Base-by-base conservation (phyloP, 2,329 filamentous ascomycete genomes). In the Pseudocercospora macadamiae region DNA sequence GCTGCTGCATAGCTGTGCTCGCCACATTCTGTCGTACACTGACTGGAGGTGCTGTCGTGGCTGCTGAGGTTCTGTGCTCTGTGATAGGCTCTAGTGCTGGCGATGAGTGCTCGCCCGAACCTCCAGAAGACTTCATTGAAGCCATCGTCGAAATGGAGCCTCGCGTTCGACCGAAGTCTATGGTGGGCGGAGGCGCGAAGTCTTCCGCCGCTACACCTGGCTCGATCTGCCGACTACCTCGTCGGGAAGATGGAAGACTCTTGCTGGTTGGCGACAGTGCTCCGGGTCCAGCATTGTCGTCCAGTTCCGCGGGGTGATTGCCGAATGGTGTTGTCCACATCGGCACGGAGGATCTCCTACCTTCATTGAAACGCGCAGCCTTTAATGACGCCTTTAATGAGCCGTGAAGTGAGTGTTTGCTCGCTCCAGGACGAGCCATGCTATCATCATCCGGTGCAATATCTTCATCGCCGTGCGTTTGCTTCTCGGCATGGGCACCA, bases 191-290 rank as follows among this genome's bases (percentile, higher is more conserved):
- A 10, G 61, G 63, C 6, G 65, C 66, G 37, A 71, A 70, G 62
- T 72, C 67, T 51, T 70, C 68, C 2, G 65, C 63, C 7, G 8
- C 44, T 4, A 66, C 55, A 7, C 61, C 42, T 0, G 52, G 23
- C 12, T 57, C 61, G 16, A 66, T 61, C 45, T 69, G 67, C 8
- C 59, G 64, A 45, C 68, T 70, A 12, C 68, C 68, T 14, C 69
- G 61, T n/a, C 70, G 66, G 6, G 69, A 71, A 2, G 57, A 60
- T 3, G 68, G 62, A n/a, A 52, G 61, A 42, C 67, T 69, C 26
- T 55, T 56, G 48, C 59, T 64, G 16, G 47, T 52, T 3, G 51
- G 51, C 0, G 55, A 36, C 4, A 51, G 45, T 9, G 61, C 21
- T 39, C 49, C 63, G 8, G 49, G 34, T 10, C 51, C 44, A 10